phyloP scores from a whole-genome alignment of 2,329 filamentous ascomycete genomes.

The Aureobasidium zeae region DNA sequence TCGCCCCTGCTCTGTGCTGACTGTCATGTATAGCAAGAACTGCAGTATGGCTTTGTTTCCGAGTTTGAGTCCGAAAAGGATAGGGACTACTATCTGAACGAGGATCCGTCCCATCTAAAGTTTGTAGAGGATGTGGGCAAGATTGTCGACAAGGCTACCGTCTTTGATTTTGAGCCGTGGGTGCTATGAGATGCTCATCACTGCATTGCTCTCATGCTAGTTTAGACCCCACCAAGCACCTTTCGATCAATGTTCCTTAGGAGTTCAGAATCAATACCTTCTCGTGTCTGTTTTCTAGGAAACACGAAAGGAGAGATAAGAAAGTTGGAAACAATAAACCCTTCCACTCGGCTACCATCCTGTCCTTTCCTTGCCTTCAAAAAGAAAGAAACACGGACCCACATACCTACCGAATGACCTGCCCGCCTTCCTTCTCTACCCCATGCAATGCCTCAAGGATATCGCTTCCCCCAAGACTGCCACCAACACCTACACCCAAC shows the following conservation, averaged over 20 bases:
- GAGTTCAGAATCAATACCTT: no score
- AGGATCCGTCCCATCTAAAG: conserved; percentile 54
- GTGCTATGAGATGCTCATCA: no score
- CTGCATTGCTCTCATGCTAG: no score
- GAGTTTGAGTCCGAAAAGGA: conserved; percentile 57
- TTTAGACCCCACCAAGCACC: no score
- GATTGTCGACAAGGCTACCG: conserved; percentile 45
- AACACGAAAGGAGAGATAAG: no score
- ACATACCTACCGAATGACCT: conserved; percentile 33
- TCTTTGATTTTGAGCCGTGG: conserved; percentile 52
- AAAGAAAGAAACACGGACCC: no score
- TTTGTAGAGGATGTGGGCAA: conserved; percentile 47
- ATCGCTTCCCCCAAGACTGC: conserved; percentile 66
- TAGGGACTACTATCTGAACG: conserved; percentile 56
- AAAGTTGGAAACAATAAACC: no score
- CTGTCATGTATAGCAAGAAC: conserved; percentile 39
- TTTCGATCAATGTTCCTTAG: no score
- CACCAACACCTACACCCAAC: conserved; percentile 36
- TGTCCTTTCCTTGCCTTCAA: no score
- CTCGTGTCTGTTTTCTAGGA: no score
- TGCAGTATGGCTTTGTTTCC: conserved; percentile 60
- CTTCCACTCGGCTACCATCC: no score
- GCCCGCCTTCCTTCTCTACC: conserved; percentile 57
- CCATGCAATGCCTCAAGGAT: conserved; percentile 77
- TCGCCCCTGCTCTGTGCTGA: no score